Percentiles rank a stretch among this genome's conserved stretches.
phyloP scores from a whole-genome alignment of 495 filamentous ascomycete species.

The Aspergillus kassunensis region DNA sequence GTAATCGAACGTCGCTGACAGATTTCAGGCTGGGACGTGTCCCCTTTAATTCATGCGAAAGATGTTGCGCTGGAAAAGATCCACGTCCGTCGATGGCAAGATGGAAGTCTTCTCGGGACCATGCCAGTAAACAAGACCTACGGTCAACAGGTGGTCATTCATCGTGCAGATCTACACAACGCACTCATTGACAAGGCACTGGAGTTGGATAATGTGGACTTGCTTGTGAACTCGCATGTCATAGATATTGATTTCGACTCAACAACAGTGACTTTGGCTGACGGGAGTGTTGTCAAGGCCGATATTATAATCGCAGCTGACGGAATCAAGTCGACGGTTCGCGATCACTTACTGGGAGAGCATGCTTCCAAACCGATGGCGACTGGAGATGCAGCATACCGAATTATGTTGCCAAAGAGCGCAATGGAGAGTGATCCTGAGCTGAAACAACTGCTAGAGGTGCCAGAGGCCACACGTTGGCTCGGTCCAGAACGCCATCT shows the following conservation, averaged over 20 bases:
- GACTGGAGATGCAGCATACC: slow-evolving; percentile 45
- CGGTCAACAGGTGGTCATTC: slow-evolving; percentile 41
- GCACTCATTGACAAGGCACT: slow-evolving; percentile 35
- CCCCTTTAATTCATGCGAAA: slow-evolving; percentile 36
- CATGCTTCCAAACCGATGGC: slow-evolving; percentile 26
- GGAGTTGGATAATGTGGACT: slow-evolving; percentile 31
- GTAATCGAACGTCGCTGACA: neutral
- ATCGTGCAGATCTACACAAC: slow-evolving; percentile 44
- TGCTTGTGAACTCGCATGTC: slow-evolving; percentile 35
- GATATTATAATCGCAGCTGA: slow-evolving; percentile 47
- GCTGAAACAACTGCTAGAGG: slow-evolving; percentile 30
- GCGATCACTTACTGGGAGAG: slow-evolving; percentile 29
- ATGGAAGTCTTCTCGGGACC: slow-evolving; percentile 34
- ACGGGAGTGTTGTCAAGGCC: slow-evolving; percentile 31
- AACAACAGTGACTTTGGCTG: slow-evolving; percentile 30
- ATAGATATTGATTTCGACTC: slow-evolving; percentile 28
- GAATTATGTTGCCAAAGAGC: slow-evolving; percentile 36
- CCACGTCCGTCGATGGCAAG: slow-evolving; percentile 41
- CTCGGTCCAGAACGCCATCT: slow-evolving; percentile 43
- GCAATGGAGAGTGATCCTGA: slow-evolving; percentile 36
- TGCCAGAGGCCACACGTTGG: slow-evolving; percentile 41
- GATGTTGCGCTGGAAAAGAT: slow-evolving; percentile 40
- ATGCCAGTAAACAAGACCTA: slow-evolving; percentile 41
- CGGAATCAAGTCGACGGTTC: slow-evolving; percentile 42
- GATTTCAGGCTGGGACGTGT: slow-evolving; percentile 38